phyloP scores from a whole-genome alignment of 1,284 basidiomycete genomes.

The Moesziomyces globuligerus region DNA sequence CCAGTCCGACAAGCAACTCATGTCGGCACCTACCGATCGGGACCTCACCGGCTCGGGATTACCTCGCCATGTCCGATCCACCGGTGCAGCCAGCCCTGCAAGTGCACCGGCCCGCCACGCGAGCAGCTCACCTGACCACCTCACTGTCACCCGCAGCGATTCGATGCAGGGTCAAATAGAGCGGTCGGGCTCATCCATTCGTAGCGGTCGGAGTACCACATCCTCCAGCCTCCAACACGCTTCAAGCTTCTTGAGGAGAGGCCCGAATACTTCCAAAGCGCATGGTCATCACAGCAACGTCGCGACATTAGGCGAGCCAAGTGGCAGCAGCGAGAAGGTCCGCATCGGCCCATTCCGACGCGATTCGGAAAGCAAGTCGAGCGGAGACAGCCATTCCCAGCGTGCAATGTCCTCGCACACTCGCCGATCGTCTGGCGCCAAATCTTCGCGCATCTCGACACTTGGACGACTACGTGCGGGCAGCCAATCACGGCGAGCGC shows the following conservation, averaged over 20 bases:
- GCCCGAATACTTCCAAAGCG: neutral
- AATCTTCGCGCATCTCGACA: constrained; percentile 29
- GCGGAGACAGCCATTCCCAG: constrained; percentile 35
- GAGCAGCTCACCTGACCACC: constrained; percentile 1
- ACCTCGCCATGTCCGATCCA: neutral
- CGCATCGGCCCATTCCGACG: constrained; percentile 6
- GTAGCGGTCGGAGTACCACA: constrained; percentile 17
- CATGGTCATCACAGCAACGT: neutral
- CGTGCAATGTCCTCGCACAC: constrained; percentile 33
- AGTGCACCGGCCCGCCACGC: neutral
- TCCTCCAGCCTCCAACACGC: constrained; percentile 28
- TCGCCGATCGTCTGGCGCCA: constrained; percentile 21
- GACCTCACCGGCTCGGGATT: constrained; percentile 10
- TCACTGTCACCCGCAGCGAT: constrained; percentile 5
- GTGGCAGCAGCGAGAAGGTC: neutral
- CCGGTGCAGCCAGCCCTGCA: neutral
- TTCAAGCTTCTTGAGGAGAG: constrained; percentile 7
- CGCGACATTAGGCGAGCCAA: too few relatives aligned
- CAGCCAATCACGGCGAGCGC: constrained; percentile 25
- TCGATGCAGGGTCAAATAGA: constrained; percentile 16
- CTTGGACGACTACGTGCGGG: constrained; percentile 29
- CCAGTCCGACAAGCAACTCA: constrained; percentile 21
- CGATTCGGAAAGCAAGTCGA: constrained; percentile 22
- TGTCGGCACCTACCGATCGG: constrained; percentile 22
- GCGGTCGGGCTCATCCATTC: constrained; percentile 14